A percentile compares a stretch with the other conserved stretches of the same genome.
Conservation (phyloP, 306 rosid genomes). For the Rubus idaeus region DNA sequence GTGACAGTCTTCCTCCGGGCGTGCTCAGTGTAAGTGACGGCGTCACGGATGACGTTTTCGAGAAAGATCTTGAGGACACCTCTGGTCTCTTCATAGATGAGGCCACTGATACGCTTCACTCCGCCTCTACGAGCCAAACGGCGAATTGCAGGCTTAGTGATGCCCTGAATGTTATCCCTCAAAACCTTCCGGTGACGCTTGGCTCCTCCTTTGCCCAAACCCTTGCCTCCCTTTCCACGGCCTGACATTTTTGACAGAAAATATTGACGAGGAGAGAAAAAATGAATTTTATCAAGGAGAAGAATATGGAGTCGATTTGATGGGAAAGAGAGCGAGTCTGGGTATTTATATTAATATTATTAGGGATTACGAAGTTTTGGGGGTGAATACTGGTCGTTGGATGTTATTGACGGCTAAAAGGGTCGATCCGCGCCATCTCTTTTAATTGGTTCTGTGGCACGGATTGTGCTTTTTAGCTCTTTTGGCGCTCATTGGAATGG, state of each 20-base stretch:
- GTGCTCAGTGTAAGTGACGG: slow-evolving; percentile 32
- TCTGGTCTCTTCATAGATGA: slow-evolving; percentile 38
- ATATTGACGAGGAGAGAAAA: not conserved
- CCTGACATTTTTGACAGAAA: slow-evolving; percentile 17
- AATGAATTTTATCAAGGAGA: not conserved
- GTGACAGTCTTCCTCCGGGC: slow-evolving; percentile 1
- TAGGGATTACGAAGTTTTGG: slow-evolving; percentile 6
- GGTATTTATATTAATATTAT: not conserved
- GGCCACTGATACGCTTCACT: slow-evolving; percentile 28
- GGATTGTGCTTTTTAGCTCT: slow-evolving; percentile 17
- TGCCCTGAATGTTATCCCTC: slow-evolving; percentile 14
- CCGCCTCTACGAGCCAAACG: slow-evolving; percentile 41
- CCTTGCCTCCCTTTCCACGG: slow-evolving; percentile 40
- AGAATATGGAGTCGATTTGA: not conserved
- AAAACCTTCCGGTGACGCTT: not conserved
- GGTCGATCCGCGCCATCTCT: slow-evolving; percentile 10
- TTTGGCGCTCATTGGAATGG: slow-evolving; percentile 14
- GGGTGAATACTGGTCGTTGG: slow-evolving; percentile 21
- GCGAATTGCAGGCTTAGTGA: slow-evolving; percentile 37
- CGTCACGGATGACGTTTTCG: slow-evolving; percentile 39
- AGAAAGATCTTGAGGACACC: slow-evolving; percentile 37
- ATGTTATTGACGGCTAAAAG: slow-evolving; percentile 20
- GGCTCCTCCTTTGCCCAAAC: slow-evolving; percentile 23
- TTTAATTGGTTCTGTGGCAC: not conserved
- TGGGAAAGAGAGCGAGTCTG: accelerated